These are phyloP conservation scores for Halophytophthora polymorphica DNA, from an alignment of 352 stramenopile species.

Conservation along the genomic window DNA sequence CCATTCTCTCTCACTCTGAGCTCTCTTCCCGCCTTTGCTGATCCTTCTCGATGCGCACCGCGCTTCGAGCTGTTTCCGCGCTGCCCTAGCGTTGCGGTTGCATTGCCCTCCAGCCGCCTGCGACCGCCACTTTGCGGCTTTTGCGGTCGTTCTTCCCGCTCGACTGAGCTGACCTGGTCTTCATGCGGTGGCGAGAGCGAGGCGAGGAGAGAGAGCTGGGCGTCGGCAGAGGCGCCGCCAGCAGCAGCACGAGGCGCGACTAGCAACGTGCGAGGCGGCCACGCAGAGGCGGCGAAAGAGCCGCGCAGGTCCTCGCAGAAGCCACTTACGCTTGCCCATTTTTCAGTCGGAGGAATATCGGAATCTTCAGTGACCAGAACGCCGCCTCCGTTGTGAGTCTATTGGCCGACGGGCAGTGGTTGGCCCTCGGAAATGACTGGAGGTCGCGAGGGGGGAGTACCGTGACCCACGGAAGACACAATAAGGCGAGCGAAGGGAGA, in stretches of 20 bases:
- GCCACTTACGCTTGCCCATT: constrained; percentile 83
- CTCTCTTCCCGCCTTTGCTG: not conserved
- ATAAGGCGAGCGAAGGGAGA: constrained; percentile 16
- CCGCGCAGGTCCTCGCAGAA: not conserved
- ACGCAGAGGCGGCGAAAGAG: not conserved
- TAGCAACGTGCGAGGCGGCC: too few species aligned
- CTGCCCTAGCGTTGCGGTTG: too few species aligned
- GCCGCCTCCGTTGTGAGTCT: constrained; percentile 3
- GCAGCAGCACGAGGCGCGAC: too few species aligned
- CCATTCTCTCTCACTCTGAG: constrained; percentile 6
- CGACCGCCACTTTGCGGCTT: too few species aligned
- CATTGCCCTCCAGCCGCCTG: too few species aligned
- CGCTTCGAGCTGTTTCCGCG: too few species aligned
- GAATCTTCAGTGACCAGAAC: constrained; percentile 39
- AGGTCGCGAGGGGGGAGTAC: constrained; percentile 28
- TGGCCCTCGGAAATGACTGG: constrained; percentile 37
- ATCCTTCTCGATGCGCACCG: too few species aligned
- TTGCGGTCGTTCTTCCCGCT: too few species aligned
- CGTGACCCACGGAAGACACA: constrained; percentile 26
- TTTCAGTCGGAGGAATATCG: constrained; percentile 80
- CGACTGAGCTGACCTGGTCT: not conserved
- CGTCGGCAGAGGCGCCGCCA: not conserved
- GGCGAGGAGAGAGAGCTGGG: not conserved
- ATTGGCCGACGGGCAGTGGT: constrained; percentile 6
- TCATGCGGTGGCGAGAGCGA: too few species aligned